phyloP scores from a whole-genome alignment of 176 grass and related monocot genomes.

The Puccinellia tenuiflora region DNA sequence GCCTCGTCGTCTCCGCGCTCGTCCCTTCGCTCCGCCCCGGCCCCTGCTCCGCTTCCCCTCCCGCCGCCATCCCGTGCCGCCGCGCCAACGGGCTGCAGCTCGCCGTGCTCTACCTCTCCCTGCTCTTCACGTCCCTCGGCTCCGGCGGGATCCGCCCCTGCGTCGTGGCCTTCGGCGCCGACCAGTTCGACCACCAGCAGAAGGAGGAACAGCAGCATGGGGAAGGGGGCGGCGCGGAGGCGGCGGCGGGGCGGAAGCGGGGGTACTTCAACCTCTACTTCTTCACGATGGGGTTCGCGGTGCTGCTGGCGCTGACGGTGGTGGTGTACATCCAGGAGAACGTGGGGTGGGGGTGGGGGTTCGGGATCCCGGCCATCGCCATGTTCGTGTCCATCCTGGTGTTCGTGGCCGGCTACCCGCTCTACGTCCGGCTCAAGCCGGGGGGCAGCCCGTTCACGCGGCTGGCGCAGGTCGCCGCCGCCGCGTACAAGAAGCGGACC shows the following conservation, averaged over 20 bases:
- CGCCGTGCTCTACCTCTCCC: slow-evolving; percentile 49
- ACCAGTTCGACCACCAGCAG: slow-evolving; percentile 41
- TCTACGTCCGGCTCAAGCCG: slow-evolving; percentile 42
- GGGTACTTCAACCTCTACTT: slow-evolving; percentile 84
- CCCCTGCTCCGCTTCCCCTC: background rate
- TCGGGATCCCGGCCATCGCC: slow-evolving; percentile 48
- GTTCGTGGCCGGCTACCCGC: slow-evolving; percentile 38
- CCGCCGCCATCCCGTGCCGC: slow-evolving; percentile 23
- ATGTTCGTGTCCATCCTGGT: slow-evolving; percentile 51
- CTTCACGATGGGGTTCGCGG: slow-evolving; percentile 49
- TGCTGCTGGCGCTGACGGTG: slow-evolving; percentile 51
- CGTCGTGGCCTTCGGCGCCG: slow-evolving; percentile 65
- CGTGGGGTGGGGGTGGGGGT: slow-evolving; percentile 54
- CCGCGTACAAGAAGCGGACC: slow-evolving; percentile 46
- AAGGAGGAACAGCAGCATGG: background rate
- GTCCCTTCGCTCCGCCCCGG: slow-evolving; percentile 39
- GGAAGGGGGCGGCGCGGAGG: background rate
- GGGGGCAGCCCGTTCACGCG: slow-evolving; percentile 54
- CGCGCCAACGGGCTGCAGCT: slow-evolving; percentile 38
- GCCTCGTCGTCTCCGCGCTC: slow-evolving; percentile 49
- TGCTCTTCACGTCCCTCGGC: slow-evolving; percentile 62
- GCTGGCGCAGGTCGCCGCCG: slow-evolving; percentile 33
- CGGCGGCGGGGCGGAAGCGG: slow-evolving; percentile 31
- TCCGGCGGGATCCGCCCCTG: slow-evolving; percentile 79
- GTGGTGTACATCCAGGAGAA: slow-evolving; percentile 76